phyloP scores from a whole-genome alignment of 164 flowering plant genomes.

The Buxus sempervirens region DNA sequence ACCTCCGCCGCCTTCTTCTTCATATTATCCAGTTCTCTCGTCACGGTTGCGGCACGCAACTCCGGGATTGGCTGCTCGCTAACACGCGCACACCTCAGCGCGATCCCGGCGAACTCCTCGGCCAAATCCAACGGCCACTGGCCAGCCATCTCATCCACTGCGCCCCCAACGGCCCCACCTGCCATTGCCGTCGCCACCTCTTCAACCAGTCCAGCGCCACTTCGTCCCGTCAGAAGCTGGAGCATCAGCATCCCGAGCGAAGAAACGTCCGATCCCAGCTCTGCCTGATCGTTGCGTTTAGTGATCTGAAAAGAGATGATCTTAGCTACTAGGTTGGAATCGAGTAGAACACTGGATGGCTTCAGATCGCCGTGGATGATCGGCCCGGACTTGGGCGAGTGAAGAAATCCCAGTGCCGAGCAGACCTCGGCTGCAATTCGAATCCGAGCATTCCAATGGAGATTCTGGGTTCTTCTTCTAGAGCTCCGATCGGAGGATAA shows the following conservation, averaged over 20 bases:
- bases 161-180: constrained; percentile 15
- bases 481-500: constrained; percentile 23
- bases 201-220: constrained; percentile 34
- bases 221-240: constrained; percentile 54
- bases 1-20: constrained; percentile 34
- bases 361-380: constrained; percentile 41
- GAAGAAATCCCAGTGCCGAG: constrained; percentile 51
- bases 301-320: constrained; percentile 29
- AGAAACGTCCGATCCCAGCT: constrained; percentile 29
- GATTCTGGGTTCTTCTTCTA: constrained; percentile 20
- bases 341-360: constrained; percentile 54
- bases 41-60: constrained; percentile 15
- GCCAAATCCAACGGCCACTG: constrained; percentile 66
- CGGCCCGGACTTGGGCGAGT: constrained; percentile 45
- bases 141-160: constrained; percentile 45
- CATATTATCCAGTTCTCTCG: constrained; percentile 31
- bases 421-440: constrained; percentile 51
- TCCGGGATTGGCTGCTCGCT: constrained; percentile 9
- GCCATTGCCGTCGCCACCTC: constrained; percentile 17
- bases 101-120: constrained; percentile 33
- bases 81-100: constrained; percentile 33
- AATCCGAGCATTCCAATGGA: constrained; percentile 51
- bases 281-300: constrained; percentile 11
- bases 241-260: constrained; percentile 51
- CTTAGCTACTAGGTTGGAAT: constrained; percentile 48